Percentiles rank a stretch among this genome's conserved stretches.
These are phyloP conservation scores for Saprolegnia diclina DNA, from an alignment of 352 stramenopile genomes.

Conservation along the genomic window DNA sequence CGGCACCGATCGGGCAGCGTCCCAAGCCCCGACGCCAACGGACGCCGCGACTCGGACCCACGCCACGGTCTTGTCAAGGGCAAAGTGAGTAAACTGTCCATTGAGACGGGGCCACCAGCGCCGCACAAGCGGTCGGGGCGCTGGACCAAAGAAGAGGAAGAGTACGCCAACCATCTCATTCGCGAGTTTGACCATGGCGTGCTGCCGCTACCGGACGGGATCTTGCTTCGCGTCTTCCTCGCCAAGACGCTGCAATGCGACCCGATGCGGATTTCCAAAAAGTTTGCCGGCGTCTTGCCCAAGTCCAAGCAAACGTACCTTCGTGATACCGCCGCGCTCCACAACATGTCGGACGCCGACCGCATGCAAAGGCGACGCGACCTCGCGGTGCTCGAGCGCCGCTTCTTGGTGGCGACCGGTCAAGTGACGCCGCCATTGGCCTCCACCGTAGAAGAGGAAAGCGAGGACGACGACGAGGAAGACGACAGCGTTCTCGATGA, in stretches of 20 bases:
- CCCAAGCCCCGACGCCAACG: not conserved
- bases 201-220: conserved; percentile 74
- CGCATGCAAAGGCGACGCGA: not conserved
- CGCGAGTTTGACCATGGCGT: conserved; percentile 81
- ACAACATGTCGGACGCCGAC: not conserved
- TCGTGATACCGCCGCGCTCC: not conserved
- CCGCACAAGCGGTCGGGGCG: conserved; percentile 28
- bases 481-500: not conserved
- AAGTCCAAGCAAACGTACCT: conserved; percentile 3
- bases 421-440: not conserved
- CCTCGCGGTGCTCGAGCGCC: not conserved
- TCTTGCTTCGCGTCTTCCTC: conserved; percentile 81
- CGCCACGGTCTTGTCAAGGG: conserved; percentile 3
- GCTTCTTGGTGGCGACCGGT: not conserved
- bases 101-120: not conserved
- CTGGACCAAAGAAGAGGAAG: conserved; percentile 48
- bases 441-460: not conserved
- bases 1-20: conserved; percentile 1
- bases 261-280: conserved; percentile 93
- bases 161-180: conserved; percentile 77
- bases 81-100: conserved; percentile 9
- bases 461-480: not conserved
- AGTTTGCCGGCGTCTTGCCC: conserved; percentile 51
- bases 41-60: not conserved
- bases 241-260: conserved; percentile 88